Evolutionary conservation across 202 grass and related monocot genomes (phyloP).

Genomic region (Carex arenaria): DNA sequence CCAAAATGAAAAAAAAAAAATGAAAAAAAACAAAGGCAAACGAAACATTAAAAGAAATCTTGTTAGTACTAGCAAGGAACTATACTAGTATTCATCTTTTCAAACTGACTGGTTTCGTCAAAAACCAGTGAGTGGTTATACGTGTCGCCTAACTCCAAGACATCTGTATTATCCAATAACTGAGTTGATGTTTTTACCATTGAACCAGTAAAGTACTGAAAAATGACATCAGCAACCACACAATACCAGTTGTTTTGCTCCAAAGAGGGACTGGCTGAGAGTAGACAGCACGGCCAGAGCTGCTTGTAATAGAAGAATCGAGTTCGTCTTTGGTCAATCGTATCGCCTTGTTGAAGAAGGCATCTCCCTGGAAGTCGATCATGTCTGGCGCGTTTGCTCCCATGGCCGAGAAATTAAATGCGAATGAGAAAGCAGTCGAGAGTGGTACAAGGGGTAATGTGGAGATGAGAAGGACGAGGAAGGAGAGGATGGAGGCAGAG

Average conservation of each 20-base stretch:
- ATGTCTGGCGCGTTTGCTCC: conserved; percentile 35
- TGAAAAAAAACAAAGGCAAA: neutral
- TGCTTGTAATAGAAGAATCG: conserved; percentile 40
- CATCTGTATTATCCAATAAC: too few species aligned
- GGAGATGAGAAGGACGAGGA: conserved; percentile 15
- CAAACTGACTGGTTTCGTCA: neutral
- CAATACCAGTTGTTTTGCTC: conserved; percentile 18
- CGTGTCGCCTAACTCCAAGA: too few species aligned
- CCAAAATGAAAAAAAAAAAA: neutral
- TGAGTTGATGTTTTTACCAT: neutral
- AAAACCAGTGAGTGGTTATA: neutral
- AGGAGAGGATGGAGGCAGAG: neutral
- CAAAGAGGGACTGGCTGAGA: conserved; percentile 39
- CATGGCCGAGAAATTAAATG: conserved; percentile 45
- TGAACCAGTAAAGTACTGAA: neutral
- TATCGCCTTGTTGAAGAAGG: conserved; percentile 63
- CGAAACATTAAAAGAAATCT: neutral
- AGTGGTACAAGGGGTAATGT: neutral
- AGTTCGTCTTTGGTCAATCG: conserved; percentile 62
- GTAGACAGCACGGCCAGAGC: conserved; percentile 50
- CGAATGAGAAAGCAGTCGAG: conserved; percentile 46
- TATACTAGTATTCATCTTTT: neutral
- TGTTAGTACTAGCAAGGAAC: neutral
- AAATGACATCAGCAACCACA: neutral
- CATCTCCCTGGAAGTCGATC: conserved; percentile 66